These are phyloP conservation scores for Scutellaria minor DNA, from an alignment of 257 asterid species.

Conservation along the genomic window DNA sequence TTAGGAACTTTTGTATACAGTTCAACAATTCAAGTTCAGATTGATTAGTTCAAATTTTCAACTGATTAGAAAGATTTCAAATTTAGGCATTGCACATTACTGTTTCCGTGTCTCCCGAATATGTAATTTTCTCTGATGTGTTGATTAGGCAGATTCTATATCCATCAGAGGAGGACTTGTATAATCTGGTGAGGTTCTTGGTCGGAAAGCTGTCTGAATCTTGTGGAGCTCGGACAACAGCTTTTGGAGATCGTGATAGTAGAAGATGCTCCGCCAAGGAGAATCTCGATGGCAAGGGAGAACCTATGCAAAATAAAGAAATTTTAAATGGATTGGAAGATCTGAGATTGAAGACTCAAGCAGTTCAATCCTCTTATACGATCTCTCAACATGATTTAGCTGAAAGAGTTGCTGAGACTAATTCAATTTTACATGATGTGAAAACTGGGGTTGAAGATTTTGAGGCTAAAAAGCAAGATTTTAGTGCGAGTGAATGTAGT, in stretches of 20 bases:
- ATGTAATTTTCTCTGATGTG: slow-evolving; percentile 32
- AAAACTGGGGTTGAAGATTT: slow-evolving; percentile 31
- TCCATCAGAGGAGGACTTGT: slow-evolving; percentile 74
- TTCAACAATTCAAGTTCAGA: neutral
- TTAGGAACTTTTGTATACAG: neutral
- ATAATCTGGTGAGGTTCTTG: slow-evolving; percentile 63
- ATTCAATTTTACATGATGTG: slow-evolving; percentile 25
- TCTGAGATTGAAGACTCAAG: slow-evolving; percentile 31
- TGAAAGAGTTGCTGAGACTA: slow-evolving; percentile 26
- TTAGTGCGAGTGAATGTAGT: slow-evolving; percentile 10
- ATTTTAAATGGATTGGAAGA: slow-evolving; percentile 31
- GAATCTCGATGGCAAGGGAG: slow-evolving; percentile 25
- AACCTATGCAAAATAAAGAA: slow-evolving; percentile 33
- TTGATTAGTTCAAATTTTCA: slow-evolving; percentile 2
- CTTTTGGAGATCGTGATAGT: slow-evolving; percentile 29
- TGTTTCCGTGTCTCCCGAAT: slow-evolving; percentile 2
- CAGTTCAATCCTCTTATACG: slow-evolving; percentile 11
- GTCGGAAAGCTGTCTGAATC: slow-evolving; percentile 57
- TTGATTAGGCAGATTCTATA: slow-evolving; percentile 78
- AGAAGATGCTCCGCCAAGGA: slow-evolving; percentile 26
- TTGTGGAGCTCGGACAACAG: slow-evolving; percentile 34
- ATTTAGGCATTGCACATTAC: neutral
- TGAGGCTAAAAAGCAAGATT: slow-evolving; percentile 19
- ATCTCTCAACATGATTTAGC: slow-evolving; percentile 20
- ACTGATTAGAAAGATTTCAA: neutral